Conservation (phyloP, 2,329 filamentous ascomycete genomes). For the Stagonosporopsis cucurbitacearum region DNA sequence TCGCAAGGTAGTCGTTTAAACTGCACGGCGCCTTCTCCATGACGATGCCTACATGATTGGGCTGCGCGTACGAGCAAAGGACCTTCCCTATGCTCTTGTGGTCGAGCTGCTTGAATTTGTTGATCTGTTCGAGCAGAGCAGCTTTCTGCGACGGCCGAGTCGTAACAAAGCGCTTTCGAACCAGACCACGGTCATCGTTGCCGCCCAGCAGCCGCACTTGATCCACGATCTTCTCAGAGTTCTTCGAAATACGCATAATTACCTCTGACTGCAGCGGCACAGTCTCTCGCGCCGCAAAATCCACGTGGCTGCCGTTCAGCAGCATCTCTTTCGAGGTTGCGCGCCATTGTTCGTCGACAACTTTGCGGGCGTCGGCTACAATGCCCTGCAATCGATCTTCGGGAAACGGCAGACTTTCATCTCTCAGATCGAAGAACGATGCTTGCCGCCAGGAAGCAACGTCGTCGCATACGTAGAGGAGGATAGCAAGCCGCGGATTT, state of each 20-base stretch:
- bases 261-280: slow-evolving; percentile 46
- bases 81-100: slow-evolving; percentile 49
- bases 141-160: slow-evolving; percentile 46
- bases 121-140: slow-evolving; percentile 46
- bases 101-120: slow-evolving; percentile 47
- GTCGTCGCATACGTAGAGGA: slow-evolving; percentile 50
- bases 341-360: slow-evolving; percentile 51
- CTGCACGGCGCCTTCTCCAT: slow-evolving; percentile 44
- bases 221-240: slow-evolving; percentile 46
- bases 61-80: slow-evolving; percentile 48
- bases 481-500: slow-evolving; percentile 47
- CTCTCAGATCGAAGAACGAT: slow-evolving; percentile 47
- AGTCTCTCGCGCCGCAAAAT: slow-evolving; percentile 46
- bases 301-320: slow-evolving; percentile 46
- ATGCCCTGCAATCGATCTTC: slow-evolving; percentile 49
- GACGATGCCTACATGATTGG: slow-evolving; percentile 46
- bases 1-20: slow-evolving; percentile 48
- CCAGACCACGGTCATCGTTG: slow-evolving; percentile 42
- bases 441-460: slow-evolving; percentile 48
- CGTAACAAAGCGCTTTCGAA: slow-evolving; percentile 48
- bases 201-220: slow-evolving; percentile 45
- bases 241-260: slow-evolving; percentile 39
- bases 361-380: slow-evolving; percentile 46
- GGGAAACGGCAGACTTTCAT: slow-evolving; percentile 47
- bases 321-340: slow-evolving; percentile 49